A percentile compares a stretch with the other conserved stretches of the same genome.
Conservation (phyloP, 2,329 filamentous ascomycete genomes). For the Colletotrichum sp. region DNA sequence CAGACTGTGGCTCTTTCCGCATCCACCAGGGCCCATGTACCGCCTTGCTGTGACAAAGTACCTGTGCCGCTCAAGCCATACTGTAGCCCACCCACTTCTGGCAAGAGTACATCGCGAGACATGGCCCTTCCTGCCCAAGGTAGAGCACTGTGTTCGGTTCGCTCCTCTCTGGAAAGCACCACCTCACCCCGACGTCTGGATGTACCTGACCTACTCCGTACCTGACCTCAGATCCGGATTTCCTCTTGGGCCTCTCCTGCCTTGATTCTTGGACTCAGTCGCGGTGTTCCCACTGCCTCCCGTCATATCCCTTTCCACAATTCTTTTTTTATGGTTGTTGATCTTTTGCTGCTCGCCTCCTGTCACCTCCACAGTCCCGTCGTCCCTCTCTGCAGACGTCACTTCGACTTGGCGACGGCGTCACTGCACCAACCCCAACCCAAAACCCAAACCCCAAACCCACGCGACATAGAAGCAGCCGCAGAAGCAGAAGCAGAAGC, state of each 20-base stretch:
- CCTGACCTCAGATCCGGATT: not conserved
- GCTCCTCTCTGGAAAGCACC: not conserved
- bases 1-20: not conserved
- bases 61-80: not conserved
- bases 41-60: not conserved
- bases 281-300: not conserved
- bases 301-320: not conserved
- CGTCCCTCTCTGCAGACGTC: not conserved
- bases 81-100: not conserved
- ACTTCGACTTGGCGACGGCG: constrained; percentile 8
- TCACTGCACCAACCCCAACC: not conserved
- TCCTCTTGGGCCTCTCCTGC: constrained; percentile 15
- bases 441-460: not conserved
- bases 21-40: not conserved
- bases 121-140: not conserved
- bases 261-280: not conserved
- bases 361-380: not conserved
- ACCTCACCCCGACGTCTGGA: not conserved
- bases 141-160: not conserved
- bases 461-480: not conserved
- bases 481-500: not conserved
- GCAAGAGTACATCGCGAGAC: not conserved
- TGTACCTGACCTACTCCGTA: not conserved
- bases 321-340: not conserved
- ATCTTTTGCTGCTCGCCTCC: not conserved